Evolutionary conservation across 1,284 basidiomycete genomes (phyloP), one percentile per base, ranked within the genome.

Genomic region (Malassezia equina): DNA sequence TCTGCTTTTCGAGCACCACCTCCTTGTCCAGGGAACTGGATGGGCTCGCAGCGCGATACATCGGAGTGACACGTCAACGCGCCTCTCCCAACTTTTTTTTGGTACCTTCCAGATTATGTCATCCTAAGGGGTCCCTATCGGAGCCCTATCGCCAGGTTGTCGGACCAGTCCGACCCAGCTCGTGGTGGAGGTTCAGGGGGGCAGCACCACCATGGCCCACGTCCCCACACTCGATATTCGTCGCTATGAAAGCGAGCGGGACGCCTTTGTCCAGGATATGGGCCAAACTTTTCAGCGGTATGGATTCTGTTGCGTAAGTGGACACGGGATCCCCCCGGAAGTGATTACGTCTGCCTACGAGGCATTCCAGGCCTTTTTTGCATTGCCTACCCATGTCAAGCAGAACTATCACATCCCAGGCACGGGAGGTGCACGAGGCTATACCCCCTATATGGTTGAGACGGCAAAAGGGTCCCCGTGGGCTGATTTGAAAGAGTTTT

Each of bases 401-500:
- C 51, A 24, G n/a, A 21, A 33, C 23, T 52, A 52, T n/a, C 29
- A 52, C 25, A 23, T 52, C n/a, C 27, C 43, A 15, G 51, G 51
- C 25, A 23, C 24, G 6, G 51, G 51, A 3, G 51, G 51, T 24
- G 51, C 51, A 6, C 51, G 51, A 4, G 51, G 51, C 27, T 52
- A 52, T 17, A 52, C 51, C 7, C 51, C 51, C 3, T 46, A 36
- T 24, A 52, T 44, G 36, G 41, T 52, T 0, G 51, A 52, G 29
- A 52, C 51, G 7, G 51, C 51, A 5, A 45, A 46, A 17, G 43
- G 43, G 8, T 33, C 44, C 5, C 28, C 45, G 12, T 46, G 33
- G 25, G 51, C 51, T n/a, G 51, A 52, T n/a, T 28, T 52, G 13
- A 52, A 52, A 29, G 51, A 52, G 17, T 52, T 52, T 12, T 45